Base-by-base conservation (phyloP, 371 early-diverging fungal genomes). In the Actinomucor elegans region DNA sequence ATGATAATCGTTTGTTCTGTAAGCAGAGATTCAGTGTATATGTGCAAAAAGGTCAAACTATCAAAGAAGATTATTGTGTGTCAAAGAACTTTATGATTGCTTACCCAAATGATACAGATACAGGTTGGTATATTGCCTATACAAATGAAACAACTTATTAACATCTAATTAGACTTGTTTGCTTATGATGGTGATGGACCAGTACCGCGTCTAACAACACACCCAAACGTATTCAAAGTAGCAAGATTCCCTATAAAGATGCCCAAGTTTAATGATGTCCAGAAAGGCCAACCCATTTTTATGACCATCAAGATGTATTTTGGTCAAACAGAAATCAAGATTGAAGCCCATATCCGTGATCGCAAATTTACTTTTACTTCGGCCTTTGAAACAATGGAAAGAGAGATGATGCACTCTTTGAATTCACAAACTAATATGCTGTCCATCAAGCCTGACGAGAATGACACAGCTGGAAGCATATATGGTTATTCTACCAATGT, bases 61-160 rank as follows among this genome's bases (percentile, higher is more conserved):
- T 83, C 38, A 80, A 78, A 20, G 67, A 75, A 29, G 79, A 83
- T 53, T 78, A 83, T 43, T 79, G 79, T 42, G 77, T 83, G 21
- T 79, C 80, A 59, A 83, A 80, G 66, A 83, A 83, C 63, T 83
- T 81, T 44, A 76, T 83, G 57, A 83, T 77, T 53, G 72, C 74
- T 15, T 77, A 77, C 62, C 77, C 77, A 7, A 77, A 77, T 27
- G 77, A 77, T 34, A 77, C 77, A n/a, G 77, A 77, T 48, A 69
- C 77, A 52, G 77, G 77, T 73, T 64, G 51, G 47, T 46, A 24
- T 18, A 28, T 21, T n/a, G n/a, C n/a, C n/a, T n/a, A n/a, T n/a
- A n/a, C 0, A 20, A n/a, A 38, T n/a, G n/a, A n/a, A n/a, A n/a
- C n/a, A n/a, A n/a, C n/a, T n/a, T n/a, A n/a, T 29, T 29, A 6